Percentiles rank a stretch among this genome's conserved stretches.
These are phyloP conservation scores for Colletotrichum plurivorum DNA, from an alignment of 2,329 filamentous ascomycete species.

Conservation along the genomic window DNA sequence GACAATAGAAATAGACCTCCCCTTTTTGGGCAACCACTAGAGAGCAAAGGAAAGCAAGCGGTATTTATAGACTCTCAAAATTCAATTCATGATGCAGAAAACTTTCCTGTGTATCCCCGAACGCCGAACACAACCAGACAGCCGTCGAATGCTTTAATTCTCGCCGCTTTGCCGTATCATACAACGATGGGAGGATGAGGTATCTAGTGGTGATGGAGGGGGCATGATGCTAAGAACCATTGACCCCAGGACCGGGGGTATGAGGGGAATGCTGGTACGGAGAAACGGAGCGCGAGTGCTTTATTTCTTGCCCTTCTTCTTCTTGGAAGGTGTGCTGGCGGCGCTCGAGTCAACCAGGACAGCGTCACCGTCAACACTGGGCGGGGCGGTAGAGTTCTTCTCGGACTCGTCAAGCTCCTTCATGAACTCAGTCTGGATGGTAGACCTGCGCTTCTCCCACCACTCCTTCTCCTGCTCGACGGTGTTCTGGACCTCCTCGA, in stretches of 20 bases:
- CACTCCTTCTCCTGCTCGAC: slow-evolving; percentile 83
- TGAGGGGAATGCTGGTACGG: not conserved
- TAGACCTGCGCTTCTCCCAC: slow-evolving; percentile 89
- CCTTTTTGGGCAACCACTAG: not conserved
- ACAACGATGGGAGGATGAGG: slow-evolving; percentile 25
- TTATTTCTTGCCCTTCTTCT: slow-evolving; percentile 78
- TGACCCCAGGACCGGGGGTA: not conserved
- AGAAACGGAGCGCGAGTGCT: not conserved
- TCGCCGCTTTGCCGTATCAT: slow-evolving; percentile 24
- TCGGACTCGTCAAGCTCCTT: slow-evolving; percentile 83
- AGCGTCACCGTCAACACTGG: slow-evolving; percentile 81
- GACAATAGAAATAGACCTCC: slow-evolving; percentile 21
- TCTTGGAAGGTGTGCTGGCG: slow-evolving; percentile 62
- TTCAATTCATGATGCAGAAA: slow-evolving; percentile 30
- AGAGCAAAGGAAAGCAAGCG: not conserved
- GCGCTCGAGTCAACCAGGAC: slow-evolving; percentile 79
- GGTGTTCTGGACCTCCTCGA: slow-evolving; percentile 82
- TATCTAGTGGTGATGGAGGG: slow-evolving; percentile 29
- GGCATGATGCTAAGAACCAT: slow-evolving; percentile 2
- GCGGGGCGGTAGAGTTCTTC: slow-evolving; percentile 56
- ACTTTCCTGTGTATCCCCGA: slow-evolving; percentile 10
- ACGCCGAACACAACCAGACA: slow-evolving; percentile 33
- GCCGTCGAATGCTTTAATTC: slow-evolving; percentile 31
- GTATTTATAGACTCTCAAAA: slow-evolving; percentile 10
- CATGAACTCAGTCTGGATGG: slow-evolving; percentile 83